Base-by-base conservation (phyloP, 2,329 filamentous ascomycete species). In the Ophiosphaerella korrae region DNA sequence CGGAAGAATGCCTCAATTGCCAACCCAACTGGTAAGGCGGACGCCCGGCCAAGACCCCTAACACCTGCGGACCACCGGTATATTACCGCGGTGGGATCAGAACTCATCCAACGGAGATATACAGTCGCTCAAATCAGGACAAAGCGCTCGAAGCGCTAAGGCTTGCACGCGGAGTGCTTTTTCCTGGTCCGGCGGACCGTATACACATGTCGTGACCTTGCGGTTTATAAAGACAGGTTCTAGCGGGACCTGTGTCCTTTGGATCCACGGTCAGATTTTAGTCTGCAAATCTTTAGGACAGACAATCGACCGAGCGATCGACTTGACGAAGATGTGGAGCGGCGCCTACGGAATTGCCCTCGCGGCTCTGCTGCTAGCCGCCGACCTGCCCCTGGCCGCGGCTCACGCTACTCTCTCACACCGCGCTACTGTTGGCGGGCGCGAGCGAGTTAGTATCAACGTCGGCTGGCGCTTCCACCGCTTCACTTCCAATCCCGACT, bases 401-500 rank as follows among this genome's bases (percentile, higher is more conserved):
- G 37, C 37, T 40, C 18, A 26, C 37, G 37, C 18, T 40, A 26
- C 37, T 26, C 37, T 26, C 37, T 24, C 37, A 26, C 18, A 40
- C 23, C 37, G 37, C 37, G 23, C 37, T 40, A 13, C 37, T 40
- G 37, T 40, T 13, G 37, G 21, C 37, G 37, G 37, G 12, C 37
- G 37, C 37, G 53, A 72, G 42, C 65, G 67, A 11, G 51, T 67
- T 26, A 72, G 64, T 43, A 55, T 75, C 46, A 71, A 73, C 53
- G 48, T 37, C n/a, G 69, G 57, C 23, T 76, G 74, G 74, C 62
- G 62, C 9, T 76, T 76, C 57, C 58, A 54, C 48, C 70, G 72
- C 41, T 68, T 58, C 2, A 63, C 65, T 42, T 55, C 43, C 11
- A 74, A 71, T 42, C 62, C 72, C 1, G 75, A 77, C 50, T 58